phyloP scores from a whole-genome alignment of 768 basidiomycete species.

The Mrakia frigida region DNA sequence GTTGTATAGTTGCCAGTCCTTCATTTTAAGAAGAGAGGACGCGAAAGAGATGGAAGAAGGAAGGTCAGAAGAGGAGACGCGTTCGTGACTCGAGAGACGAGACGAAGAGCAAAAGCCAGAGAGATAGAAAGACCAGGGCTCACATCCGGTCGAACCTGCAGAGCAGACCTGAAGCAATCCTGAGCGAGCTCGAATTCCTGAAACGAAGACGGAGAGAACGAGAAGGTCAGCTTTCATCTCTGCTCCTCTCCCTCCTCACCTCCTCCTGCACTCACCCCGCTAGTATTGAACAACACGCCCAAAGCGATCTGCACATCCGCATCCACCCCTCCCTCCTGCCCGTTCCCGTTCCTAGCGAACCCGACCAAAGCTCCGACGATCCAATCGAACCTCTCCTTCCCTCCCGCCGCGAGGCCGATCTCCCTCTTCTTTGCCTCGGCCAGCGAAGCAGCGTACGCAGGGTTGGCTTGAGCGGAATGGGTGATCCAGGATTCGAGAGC shows the following conservation, averaged over 20 bases:
- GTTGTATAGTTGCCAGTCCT: conserved; percentile 84
- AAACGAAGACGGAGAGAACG: background rate
- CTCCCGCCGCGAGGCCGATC: conserved; percentile 38
- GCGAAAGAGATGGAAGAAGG: no score
- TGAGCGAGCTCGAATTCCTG: conserved; percentile 87
- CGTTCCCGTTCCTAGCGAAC: conserved; percentile 61
- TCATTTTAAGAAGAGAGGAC: no score
- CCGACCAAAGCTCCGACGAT: conserved; percentile 73
- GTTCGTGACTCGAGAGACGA: no score
- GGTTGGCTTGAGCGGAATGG: conserved; percentile 37
- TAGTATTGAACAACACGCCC: conserved; percentile 85
- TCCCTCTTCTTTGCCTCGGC: conserved; percentile 48
- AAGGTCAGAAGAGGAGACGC: no score
- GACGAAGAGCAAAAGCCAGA: no score
- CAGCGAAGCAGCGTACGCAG: conserved; percentile 27
- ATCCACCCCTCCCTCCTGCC: conserved; percentile 55
- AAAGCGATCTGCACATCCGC: conserved; percentile 93
- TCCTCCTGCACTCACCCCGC: conserved; percentile 56
- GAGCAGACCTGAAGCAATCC: conserved; percentile 87
- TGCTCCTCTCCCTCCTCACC: no score
- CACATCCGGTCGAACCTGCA: conserved; percentile 71
- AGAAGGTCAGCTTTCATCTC: background rate
- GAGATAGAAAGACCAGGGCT: no score
- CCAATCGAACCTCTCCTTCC: conserved; percentile 42
- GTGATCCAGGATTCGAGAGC: conserved; percentile 79